Conservation (phyloP, 495 filamentous ascomycete genomes). For the Xylaria flabelliformis region DNA sequence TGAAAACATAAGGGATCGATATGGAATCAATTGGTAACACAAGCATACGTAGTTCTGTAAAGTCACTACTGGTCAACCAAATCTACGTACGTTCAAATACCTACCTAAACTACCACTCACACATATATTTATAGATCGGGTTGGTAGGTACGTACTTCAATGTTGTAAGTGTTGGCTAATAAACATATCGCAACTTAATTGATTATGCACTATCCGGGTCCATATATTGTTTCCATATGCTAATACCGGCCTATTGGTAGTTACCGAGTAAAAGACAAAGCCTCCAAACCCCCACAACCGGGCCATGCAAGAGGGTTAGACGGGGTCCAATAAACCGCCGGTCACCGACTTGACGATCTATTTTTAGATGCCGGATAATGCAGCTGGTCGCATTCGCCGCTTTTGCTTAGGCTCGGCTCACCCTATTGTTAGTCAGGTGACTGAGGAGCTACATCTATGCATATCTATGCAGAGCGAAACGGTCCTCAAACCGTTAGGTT, state of each 20-base stretch:
- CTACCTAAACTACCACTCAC: not conserved
- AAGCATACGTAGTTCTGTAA: not conserved
- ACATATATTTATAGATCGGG: not conserved
- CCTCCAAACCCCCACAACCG: not conserved
- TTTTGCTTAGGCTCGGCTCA: too few relatives aligned
- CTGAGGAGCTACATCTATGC: too few relatives aligned
- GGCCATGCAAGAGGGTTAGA: not conserved
- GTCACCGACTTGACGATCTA: slow-evolving; percentile 24
- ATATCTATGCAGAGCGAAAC: too few relatives aligned
- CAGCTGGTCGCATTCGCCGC: too few relatives aligned
- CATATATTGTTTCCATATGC: not conserved
- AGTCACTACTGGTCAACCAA: not conserved
- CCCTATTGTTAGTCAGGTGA: too few relatives aligned
- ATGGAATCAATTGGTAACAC: not conserved
- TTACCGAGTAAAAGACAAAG: not conserved
- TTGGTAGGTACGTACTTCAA: not conserved
- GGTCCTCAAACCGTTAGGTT: too few relatives aligned
- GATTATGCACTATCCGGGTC: not conserved
- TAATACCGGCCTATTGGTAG: not conserved
- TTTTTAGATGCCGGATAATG: slow-evolving; percentile 24
- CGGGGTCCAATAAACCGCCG: not conserved
- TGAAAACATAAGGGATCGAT: not conserved
- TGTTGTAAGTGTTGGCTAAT: not conserved
- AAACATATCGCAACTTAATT: not conserved
- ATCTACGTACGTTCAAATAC: not conserved